phyloP scores from a whole-genome alignment of 805 yeast genomes.

The Yamadazyma philogaea region DNA sequence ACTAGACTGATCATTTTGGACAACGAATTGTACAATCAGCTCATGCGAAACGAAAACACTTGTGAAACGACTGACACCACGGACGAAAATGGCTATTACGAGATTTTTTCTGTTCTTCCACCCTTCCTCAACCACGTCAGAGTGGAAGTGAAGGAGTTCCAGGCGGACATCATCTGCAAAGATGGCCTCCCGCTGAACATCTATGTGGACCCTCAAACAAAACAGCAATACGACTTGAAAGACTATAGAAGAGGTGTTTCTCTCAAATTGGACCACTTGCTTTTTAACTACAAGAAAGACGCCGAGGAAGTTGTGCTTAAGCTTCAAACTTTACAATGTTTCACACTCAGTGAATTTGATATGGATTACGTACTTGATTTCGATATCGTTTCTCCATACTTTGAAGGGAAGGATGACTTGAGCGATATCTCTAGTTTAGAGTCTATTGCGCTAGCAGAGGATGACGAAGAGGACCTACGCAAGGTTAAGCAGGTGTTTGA shows the following conservation, averaged over 20 bases:
- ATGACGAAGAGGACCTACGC: conserved; percentile 19
- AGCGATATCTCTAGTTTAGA: conserved; percentile 36
- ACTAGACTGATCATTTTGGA: conserved; percentile 25
- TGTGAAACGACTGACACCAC: not conserved
- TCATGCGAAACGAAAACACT: not conserved
- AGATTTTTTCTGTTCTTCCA: conserved; percentile 34
- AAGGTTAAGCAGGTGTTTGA: conserved; percentile 33
- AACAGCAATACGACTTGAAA: conserved; percentile 30
- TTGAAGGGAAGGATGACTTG: conserved; percentile 18
- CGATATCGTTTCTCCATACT: conserved; percentile 24
- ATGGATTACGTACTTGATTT: conserved; percentile 35
- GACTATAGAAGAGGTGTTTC: conserved; percentile 40
- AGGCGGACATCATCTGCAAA: conserved; percentile 37
- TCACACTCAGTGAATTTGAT: conserved; percentile 36
- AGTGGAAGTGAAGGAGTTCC: conserved; percentile 24
- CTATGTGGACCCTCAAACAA: conserved; percentile 21
- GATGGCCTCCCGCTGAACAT: conserved; percentile 37
- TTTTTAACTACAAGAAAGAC: conserved; percentile 21
- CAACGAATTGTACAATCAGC: conserved; percentile 23
- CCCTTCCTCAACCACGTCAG: conserved; percentile 23
- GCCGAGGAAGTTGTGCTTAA: conserved; percentile 21
- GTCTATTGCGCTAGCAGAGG: conserved; percentile 18
- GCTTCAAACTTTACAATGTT: conserved; percentile 26
- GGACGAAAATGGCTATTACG: conserved; percentile 16
- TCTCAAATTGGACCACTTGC: conserved; percentile 20